phyloP scores from a whole-genome alignment of 352 stramenopile genomes.

The Phytophthora palmivora region DNA sequence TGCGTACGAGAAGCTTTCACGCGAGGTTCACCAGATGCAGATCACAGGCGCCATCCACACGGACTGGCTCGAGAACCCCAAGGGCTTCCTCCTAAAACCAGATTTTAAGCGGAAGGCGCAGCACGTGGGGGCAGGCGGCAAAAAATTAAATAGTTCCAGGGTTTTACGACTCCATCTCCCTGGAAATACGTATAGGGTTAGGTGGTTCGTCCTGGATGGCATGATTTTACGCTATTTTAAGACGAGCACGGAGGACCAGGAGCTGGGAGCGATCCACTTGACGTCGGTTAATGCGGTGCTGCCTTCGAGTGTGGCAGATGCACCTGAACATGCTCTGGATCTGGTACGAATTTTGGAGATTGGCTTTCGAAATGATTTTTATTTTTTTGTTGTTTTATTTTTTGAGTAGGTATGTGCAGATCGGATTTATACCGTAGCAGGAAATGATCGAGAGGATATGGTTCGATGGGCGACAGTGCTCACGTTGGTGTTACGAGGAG shows the following conservation, averaged over 20 bases:
- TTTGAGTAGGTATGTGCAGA: constrained; percentile 77
- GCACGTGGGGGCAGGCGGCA: constrained; percentile 84
- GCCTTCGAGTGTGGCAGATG: constrained; percentile 88
- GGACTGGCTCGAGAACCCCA: constrained; percentile 91
- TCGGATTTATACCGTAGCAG: constrained; percentile 89
- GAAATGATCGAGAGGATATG: constrained; percentile 89
- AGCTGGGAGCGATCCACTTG: constrained; percentile 89
- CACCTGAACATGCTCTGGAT: constrained; percentile 85
- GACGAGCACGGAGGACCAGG: constrained; percentile 86
- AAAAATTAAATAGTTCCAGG: constrained; percentile 87
- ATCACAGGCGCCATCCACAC: constrained; percentile 89
- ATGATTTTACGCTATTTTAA: constrained; percentile 92
- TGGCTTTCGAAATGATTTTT: background rate
- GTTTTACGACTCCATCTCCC: constrained; percentile 81
- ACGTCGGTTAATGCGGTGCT: constrained; percentile 88
- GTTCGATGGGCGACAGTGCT: constrained; percentile 89
- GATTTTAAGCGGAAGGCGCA: constrained; percentile 91
- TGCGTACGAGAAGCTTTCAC: constrained; percentile 89
- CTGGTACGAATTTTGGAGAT: too few relatives aligned
- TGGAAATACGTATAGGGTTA: constrained; percentile 79
- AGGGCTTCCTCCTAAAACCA: constrained; percentile 87
- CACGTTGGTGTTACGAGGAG: constrained; percentile 76
- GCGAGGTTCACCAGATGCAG: constrained; percentile 92
- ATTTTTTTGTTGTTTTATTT: constrained; percentile 18
- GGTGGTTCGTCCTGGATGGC: constrained; percentile 90